Base-by-base conservation (phyloP, 345 rosid species). In the Gynandropsis gynandra region DNA sequence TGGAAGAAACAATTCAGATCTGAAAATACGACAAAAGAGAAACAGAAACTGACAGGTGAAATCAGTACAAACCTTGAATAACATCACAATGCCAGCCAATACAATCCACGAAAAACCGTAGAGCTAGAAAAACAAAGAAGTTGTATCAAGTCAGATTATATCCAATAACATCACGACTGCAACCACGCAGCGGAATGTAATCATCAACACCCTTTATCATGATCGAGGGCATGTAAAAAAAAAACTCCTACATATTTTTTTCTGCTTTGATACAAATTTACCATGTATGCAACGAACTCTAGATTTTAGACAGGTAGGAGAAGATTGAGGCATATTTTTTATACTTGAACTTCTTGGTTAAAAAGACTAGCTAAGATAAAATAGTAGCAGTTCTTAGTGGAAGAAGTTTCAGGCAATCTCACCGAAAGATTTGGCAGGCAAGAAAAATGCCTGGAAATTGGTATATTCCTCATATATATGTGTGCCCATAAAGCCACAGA, bases 101-200 rank as follows among this genome's bases (percentile, higher is more conserved):
- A 81, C 78, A 15, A 74, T 55, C 98, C 98, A 92, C 39, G 98
- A 92, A 75, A 77, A 85, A 62, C 98, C 98, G 34, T 85, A 92
- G 33, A 92, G 17, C 98, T 92, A 69, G 32, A 46, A 37, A 63
- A 43, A 32, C 3, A 39, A 19, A 14, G 18, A 24, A 31, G 10
- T 10, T 16, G 32, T 15, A 62, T 15, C 11, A n/a, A 50, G 35
- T 51, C 18, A 11, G 42, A 4, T 46, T 39, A 9, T 42, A 31
- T 41, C 56, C 36, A 47, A 19, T 39, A 36, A 0, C 40, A 36
- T 36, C 7, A 36, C 1, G 13, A n/a, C 9, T 36, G 4, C n/a
- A 9, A 39, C 41, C 29, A 34, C 16, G 52, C 37, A 51, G 51
- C 7, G 35, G 13, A 20, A 31, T 11, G 31, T 13, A 33, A 37